These are phyloP conservation scores for Gypsophila paniculata DNA, from an alignment of 179 eudicot genomes.

Conservation along the genomic window DNA sequence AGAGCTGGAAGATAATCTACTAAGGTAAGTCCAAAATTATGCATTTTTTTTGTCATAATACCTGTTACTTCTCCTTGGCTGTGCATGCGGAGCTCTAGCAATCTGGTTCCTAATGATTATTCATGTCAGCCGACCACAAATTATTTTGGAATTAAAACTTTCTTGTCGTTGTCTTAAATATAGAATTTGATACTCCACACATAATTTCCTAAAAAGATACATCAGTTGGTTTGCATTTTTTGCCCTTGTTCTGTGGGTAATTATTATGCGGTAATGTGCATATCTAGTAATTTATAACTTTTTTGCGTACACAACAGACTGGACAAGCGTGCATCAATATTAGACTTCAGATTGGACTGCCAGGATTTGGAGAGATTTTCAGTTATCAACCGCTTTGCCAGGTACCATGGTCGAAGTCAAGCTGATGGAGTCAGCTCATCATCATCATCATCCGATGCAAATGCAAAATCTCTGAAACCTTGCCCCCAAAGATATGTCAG, in stretches of 20 bases:
- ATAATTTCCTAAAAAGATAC: not conserved
- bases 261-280: not conserved
- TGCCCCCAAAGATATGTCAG: slow-evolving; percentile 66
- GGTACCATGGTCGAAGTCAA: slow-evolving; percentile 68
- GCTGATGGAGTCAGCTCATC: slow-evolving; percentile 53
- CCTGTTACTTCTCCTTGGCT: not conserved
- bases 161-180: too few relatives aligned
- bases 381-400: slow-evolving; percentile 74
- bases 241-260: not conserved
- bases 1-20: slow-evolving; percentile 57
- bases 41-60: not conserved
- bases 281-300: not conserved
- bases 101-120: not conserved
- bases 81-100: not conserved
- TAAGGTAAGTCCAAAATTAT: slow-evolving; percentile 43
- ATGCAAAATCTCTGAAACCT: slow-evolving; percentile 37
- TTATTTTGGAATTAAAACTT: too few relatives aligned
- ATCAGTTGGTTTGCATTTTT: not conserved
- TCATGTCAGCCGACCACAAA: too few relatives aligned
- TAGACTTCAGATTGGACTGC: slow-evolving; percentile 68
- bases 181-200: too few relatives aligned
- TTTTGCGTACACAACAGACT: slow-evolving; percentile 45
- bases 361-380: slow-evolving; percentile 80
- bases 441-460: slow-evolving; percentile 44
- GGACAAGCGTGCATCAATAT: slow-evolving; percentile 69